These are phyloP conservation scores for Stygiomarasmius scandens DNA, from an alignment of 1,284 basidiomycete species.

Conservation along the genomic window DNA sequence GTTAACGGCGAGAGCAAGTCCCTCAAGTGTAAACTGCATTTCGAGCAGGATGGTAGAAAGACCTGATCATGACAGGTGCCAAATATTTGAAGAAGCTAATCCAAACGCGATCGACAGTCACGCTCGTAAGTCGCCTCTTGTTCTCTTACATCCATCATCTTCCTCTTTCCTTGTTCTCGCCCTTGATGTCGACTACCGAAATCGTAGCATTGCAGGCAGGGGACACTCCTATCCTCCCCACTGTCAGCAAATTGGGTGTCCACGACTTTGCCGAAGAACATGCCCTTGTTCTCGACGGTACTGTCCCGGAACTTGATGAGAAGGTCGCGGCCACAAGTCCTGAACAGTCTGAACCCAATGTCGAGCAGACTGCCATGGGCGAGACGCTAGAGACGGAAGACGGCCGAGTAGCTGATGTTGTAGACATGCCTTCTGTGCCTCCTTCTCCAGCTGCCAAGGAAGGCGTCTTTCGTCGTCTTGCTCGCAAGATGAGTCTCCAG, in stretches of 20 bases:
- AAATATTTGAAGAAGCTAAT: too few relatives aligned
- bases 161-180: neutral
- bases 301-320: neutral
- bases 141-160: neutral
- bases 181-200: neutral
- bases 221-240: neutral
- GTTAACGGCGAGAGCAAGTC: too few relatives aligned
- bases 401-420: neutral
- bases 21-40: too few relatives aligned
- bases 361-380: neutral
- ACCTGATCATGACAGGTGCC: too few relatives aligned
- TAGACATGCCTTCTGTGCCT: neutral
- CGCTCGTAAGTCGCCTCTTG: neutral
- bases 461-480: neutral
- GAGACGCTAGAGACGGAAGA: neutral
- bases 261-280: neutral
- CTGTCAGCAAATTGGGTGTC: neutral
- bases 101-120: neutral
- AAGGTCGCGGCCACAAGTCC: neutral
- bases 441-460: neutral
- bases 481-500: neutral
- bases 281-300: neutral
- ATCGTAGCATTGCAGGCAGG: neutral
- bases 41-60: too few relatives aligned
- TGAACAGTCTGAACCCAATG: neutral